Evolutionary conservation across 2,329 filamentous ascomycete species (phyloP).

Genomic region (Colletotrichum neosansevieriae): DNA sequence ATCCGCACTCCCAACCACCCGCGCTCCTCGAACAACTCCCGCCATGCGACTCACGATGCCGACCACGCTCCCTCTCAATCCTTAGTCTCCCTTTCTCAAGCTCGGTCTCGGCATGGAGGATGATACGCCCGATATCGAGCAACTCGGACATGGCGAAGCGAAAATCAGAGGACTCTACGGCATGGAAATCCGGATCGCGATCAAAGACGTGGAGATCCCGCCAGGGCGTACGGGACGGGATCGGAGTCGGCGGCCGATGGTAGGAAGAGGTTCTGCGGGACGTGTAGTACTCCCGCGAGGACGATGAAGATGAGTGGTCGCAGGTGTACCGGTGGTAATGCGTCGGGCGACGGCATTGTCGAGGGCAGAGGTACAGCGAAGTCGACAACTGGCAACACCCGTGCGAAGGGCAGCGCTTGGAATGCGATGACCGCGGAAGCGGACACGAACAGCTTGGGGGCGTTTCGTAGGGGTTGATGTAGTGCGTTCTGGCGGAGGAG

Average conservation of each 20-base stretch:
- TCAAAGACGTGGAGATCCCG: slow-evolving; percentile 32
- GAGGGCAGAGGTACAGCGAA: slow-evolving; percentile 40
- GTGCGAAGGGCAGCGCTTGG: slow-evolving; percentile 44
- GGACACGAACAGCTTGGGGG: slow-evolving; percentile 43
- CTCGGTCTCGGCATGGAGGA: slow-evolving; percentile 17
- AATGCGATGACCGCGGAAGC: not conserved
- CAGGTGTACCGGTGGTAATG: slow-evolving; percentile 32
- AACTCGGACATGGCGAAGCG: slow-evolving; percentile 23
- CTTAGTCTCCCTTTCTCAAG: slow-evolving; percentile 21
- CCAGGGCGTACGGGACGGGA: not conserved
- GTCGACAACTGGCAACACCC: slow-evolving; percentile 45
- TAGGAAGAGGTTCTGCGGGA: slow-evolving; percentile 43
- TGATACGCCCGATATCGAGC: slow-evolving; percentile 29
- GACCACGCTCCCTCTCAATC: slow-evolving; percentile 9
- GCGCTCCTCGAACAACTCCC: not conserved
- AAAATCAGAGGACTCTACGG: slow-evolving; percentile 17
- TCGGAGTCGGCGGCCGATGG: not conserved
- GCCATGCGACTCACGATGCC: slow-evolving; percentile 18
- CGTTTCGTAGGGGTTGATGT: slow-evolving; percentile 44
- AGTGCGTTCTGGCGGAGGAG: slow-evolving; percentile 42
- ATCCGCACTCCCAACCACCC: slow-evolving; percentile 15
- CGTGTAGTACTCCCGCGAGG: not conserved
- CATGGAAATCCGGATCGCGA: slow-evolving; percentile 19
- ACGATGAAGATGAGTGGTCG: not conserved
- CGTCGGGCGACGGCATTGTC: slow-evolving; percentile 8